These are phyloP conservation scores for Rhododendron mucronatum DNA, from an alignment of 148 eudicot species.

Conservation along the genomic window DNA sequence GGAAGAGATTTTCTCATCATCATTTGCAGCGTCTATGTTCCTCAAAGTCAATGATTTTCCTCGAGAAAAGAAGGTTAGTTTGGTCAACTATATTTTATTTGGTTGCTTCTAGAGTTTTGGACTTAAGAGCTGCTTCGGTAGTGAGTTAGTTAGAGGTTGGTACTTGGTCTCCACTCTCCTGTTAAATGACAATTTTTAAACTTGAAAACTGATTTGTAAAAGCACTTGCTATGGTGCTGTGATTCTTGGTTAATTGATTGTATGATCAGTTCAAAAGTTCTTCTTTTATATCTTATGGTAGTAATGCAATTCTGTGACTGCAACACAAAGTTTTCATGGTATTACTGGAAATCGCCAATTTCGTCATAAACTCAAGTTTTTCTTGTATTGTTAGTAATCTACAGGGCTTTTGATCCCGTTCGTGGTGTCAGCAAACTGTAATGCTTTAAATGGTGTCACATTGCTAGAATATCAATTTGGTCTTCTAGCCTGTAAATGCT, in stretches of 20 bases:
- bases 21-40: constrained; percentile 89
- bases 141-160: background rate
- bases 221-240: background rate
- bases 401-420: background rate
- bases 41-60: constrained; percentile 61
- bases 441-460: background rate
- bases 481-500: background rate
- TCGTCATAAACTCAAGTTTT: background rate
- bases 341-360: background rate
- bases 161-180: background rate
- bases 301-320: background rate
- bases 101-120: background rate
- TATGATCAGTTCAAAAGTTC: background rate
- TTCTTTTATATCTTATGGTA: background rate
- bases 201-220: background rate
- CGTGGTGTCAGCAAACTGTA: background rate
- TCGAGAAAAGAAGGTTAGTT: constrained; percentile 55
- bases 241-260: background rate
- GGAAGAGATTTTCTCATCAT: constrained; percentile 86
- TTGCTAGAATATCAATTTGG: background rate
- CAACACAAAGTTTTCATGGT: background rate
- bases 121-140: background rate
- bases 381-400: background rate
- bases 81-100: background rate
- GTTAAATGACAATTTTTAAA: background rate